These are phyloP conservation scores for Colletotrichum eremochloae DNA, from an alignment of 2,329 filamentous ascomycete species.

Conservation along the genomic window DNA sequence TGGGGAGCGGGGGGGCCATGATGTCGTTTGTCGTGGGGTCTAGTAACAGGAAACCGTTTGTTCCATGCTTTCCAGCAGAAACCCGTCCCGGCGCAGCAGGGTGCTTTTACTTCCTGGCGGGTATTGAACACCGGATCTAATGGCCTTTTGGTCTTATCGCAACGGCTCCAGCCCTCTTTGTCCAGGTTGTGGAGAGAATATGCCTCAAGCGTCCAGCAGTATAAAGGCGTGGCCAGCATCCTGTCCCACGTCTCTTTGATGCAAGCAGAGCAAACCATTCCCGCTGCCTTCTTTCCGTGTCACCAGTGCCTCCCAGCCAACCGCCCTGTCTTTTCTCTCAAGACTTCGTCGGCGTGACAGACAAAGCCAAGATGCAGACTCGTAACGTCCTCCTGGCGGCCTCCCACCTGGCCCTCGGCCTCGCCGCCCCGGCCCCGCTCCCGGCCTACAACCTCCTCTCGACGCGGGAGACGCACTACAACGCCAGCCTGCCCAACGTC, in stretches of 20 bases:
- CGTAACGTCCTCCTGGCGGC: slow-evolving; percentile 25
- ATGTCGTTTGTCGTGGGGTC: background rate
- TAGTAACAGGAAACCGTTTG: background rate
- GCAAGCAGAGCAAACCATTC: background rate
- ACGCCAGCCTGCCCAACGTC: slow-evolving; percentile 65
- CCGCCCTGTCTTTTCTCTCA: background rate
- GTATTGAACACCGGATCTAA: slow-evolving; percentile 17
- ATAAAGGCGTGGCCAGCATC: slow-evolving; percentile 10
- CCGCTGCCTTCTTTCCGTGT: background rate
- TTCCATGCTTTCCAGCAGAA: slow-evolving; percentile 5
- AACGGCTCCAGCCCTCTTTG: background rate
- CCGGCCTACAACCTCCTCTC: slow-evolving; percentile 25
- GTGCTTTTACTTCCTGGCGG: background rate
- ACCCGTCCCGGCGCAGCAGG: background rate
- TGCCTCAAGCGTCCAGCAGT: background rate
- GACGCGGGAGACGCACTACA: slow-evolving; percentile 45
- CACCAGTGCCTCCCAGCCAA: background rate
- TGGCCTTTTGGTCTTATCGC: slow-evolving; percentile 12
- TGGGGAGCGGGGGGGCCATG: background rate
- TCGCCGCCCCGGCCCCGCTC: slow-evolving; percentile 30
- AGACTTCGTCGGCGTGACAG: background rate
- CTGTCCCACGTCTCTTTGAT: background rate
- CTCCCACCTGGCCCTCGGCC: slow-evolving; percentile 31
- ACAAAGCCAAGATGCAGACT: slow-evolving; percentile 28
- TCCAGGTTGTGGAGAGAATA: too few relatives aligned